Percentiles rank a stretch among this genome's conserved stretches.
phyloP scores from a whole-genome alignment of 805 yeast genomes.

The Maudiozyma saulgeensis region DNA sequence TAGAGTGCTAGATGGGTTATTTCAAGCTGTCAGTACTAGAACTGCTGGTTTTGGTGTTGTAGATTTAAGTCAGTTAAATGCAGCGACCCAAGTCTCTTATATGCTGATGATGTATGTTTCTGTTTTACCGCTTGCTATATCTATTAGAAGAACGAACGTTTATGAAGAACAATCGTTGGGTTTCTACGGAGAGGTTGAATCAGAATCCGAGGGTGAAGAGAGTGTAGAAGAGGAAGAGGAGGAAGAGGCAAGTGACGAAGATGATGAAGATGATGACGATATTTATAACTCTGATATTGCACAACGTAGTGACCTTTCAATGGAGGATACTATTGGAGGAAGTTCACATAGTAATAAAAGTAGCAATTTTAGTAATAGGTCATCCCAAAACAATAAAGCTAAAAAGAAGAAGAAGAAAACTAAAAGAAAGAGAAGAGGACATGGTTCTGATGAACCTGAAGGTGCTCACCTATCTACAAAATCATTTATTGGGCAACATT shows the following conservation, averaged over 20 bases:
- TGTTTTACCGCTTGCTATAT: slow-evolving; percentile 90
- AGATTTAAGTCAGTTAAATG: slow-evolving; percentile 60
- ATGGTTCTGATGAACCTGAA: slow-evolving; percentile 1
- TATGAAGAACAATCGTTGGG: slow-evolving; percentile 96
- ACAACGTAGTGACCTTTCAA: background rate
- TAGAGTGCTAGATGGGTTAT: slow-evolving; percentile 71
- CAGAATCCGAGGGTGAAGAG: slow-evolving; percentile 20
- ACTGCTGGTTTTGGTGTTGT: slow-evolving; percentile 86
- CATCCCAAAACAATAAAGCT: slow-evolving; percentile 10
- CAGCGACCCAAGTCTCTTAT: slow-evolving; percentile 88
- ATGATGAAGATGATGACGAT: slow-evolving; percentile 7
- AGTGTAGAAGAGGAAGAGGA: slow-evolving; percentile 11
- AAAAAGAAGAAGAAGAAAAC: slow-evolving; percentile 10
- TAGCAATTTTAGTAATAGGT: background rate
- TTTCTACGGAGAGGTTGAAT: slow-evolving; percentile 44
- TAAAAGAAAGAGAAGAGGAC: slow-evolving; percentile 4
- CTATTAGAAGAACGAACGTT: slow-evolving; percentile 93
- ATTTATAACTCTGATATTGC: slow-evolving; percentile 4
- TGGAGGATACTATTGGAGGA: slow-evolving; percentile 1
- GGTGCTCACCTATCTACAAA: slow-evolving; percentile 12
- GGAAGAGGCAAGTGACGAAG: slow-evolving; percentile 7
- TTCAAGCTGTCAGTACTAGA: slow-evolving; percentile 85
- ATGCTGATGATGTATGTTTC: slow-evolving; percentile 98
- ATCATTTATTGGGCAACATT: slow-evolving; percentile 75
- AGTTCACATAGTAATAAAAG: background rate